Evolutionary conservation across 306 rosid species (phyloP), one percentile per base, ranked within the genome.

Genomic region (Vigna reflexopilosa): DNA sequence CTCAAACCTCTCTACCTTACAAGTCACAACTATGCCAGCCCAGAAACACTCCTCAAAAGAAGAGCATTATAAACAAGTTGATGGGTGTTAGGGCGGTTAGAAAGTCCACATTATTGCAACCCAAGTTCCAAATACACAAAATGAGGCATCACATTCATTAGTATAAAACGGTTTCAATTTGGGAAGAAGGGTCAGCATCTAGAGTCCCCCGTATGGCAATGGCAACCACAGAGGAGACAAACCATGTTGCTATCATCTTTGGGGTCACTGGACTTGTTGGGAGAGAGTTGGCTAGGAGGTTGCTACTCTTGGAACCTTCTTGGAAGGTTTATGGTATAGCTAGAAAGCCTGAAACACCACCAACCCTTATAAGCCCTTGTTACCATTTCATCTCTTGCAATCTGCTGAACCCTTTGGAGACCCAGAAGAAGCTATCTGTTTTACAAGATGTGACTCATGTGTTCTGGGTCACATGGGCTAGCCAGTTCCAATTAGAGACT

Each of bases 381-480:
- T 95, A 88, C 78, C 90, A 89, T 67, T 93, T 95, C 91, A 88
- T 95, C 50, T 83, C 91, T 70, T 95, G 99, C 76, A 89, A 93
- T 82, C 77, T 93, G 85, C 89, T 84, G 7, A 89, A 90, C 78
- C 93, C 89, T 64, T 58, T 67, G 24, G 92, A 91, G 72, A 81
- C 93, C 50, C 77, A 88, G 2, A 40, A 77, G 63, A 90, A 84
- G 75, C 93, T 93, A 0, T 73, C 87, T 2, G 22, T 9, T 24
- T 70, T 93, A 11, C 81, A 83, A 22, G 93, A 91, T 83, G 97
- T 88, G 58, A 95, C 96, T 1, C 98, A 91, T 78, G 32, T 90
- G 67, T 93, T 95, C 78, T 95, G 99, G 99, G 83, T 95, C 84
- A 95, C 99, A 7, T 95, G 99, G 99, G 91, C 98, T 42, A 90